Percentiles rank a stretch among this genome's conserved stretches.
These are phyloP conservation scores for Solanum tarijense DNA, from an alignment of 257 asterid species.

Conservation along the genomic window DNA sequence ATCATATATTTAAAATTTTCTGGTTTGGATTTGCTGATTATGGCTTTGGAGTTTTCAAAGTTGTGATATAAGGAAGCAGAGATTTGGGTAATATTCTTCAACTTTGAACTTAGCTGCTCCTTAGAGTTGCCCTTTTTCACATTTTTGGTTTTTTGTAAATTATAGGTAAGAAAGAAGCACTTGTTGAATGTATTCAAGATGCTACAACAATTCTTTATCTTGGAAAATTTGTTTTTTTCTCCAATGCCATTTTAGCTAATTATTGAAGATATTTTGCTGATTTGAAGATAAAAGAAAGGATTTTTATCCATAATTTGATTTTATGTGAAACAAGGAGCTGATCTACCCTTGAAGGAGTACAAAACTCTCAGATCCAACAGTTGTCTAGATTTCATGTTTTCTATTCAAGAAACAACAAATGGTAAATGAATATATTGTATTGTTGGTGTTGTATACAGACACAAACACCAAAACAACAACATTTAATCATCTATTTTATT, in stretches of 20 bases:
- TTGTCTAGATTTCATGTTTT: neutral
- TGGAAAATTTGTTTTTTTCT: neutral
- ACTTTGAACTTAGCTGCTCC: neutral
- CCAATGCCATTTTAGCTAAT: neutral
- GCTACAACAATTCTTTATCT: too few relatives aligned
- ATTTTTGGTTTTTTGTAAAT: neutral
- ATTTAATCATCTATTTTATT: neutral
- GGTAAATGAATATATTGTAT: neutral
- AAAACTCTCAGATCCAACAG: neutral
- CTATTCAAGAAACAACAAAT: neutral
- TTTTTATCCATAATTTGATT: neutral
- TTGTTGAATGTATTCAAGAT: neutral
- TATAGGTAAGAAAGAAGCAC: neutral
- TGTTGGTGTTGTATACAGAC: neutral
- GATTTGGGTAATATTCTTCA: neutral
- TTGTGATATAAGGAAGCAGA: neutral
- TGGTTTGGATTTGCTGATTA: neutral
- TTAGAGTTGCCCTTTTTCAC: neutral
- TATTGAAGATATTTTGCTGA: neutral
- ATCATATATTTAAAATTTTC: neutral
- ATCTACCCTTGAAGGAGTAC: neutral
- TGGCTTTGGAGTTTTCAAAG: neutral
- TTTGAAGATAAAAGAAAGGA: neutral
- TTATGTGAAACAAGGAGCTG: neutral
- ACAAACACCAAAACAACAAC: neutral